Evolutionary conservation across 2,329 filamentous ascomycete genomes (phyloP).

Genomic region (Macrophomina pseudophaseolina): DNA sequence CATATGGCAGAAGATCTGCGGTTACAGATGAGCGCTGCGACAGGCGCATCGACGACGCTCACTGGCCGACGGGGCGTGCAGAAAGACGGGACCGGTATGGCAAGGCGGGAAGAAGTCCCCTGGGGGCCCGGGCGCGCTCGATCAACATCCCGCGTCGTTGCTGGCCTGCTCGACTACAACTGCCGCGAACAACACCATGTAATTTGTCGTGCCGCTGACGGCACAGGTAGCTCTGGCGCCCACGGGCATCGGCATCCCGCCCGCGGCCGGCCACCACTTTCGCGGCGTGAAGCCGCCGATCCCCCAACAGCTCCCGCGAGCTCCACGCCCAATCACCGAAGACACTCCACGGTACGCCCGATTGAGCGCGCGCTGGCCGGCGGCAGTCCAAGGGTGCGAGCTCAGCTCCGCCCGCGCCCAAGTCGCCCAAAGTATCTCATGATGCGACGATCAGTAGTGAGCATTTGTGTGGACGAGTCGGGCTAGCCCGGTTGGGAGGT

Average conservation of each 20-base stretch:
- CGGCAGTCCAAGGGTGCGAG: background rate
- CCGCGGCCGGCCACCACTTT: background rate
- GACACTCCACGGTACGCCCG: constrained; percentile 23
- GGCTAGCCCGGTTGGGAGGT: constrained; percentile 9
- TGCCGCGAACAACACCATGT: constrained; percentile 19
- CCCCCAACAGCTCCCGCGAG: constrained; percentile 19
- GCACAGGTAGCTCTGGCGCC: background rate
- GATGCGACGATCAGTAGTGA: constrained; percentile 17
- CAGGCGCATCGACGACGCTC: background rate
- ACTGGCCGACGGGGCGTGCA: constrained; percentile 19
- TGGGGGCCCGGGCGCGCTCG: constrained; percentile 1
- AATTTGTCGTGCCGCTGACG: constrained; percentile 9
- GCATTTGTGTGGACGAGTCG: constrained; percentile 8
- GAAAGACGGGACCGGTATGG: constrained; percentile 3
- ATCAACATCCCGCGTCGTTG: constrained; percentile 13
- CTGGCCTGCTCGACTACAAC: constrained; percentile 6
- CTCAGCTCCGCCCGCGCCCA: constrained; percentile 23
- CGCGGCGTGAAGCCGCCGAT: background rate
- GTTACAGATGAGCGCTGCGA: constrained; percentile 21
- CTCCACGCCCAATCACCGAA: constrained; percentile 25
- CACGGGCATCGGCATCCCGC: background rate
- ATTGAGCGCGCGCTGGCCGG: constrained; percentile 12
- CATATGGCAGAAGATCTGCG: constrained; percentile 16
- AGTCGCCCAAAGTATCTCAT: constrained; percentile 17
- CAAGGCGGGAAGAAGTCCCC: constrained; percentile 20